Base-by-base conservation (phyloP, 2,329 filamentous ascomycete species). In the Arthrobotrys megalospora region DNA sequence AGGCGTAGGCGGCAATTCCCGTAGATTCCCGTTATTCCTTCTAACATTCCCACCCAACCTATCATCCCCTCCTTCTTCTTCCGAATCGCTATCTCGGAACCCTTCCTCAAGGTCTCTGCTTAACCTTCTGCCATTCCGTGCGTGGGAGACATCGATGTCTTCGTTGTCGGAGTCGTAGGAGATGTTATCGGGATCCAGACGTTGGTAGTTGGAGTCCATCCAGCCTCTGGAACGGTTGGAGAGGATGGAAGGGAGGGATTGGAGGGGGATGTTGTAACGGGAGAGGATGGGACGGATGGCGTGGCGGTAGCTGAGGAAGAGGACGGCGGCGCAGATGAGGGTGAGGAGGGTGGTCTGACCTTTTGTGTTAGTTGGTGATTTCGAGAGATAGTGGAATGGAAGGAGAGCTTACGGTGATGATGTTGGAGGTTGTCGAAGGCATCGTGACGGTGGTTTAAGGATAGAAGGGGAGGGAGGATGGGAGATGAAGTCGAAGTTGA, bases 301-400 rank as follows among this genome's bases (percentile, higher is more conserved):
- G 52, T 78, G 75, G 32, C 75, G 75, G 63, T 78, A 78, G 53
- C 67, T 78, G 43, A 78, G 67, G 55, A 78, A 78, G 67, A 78
- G 75, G 47, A 63, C 75, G 19, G 55, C 75, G 45, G 75, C 75
- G 75, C 75, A 78, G 47, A 72, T 69, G 24, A 78, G 62, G 45
- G 75, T 78, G n/a, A 78, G 41, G 36, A 78, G 67, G 50, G 75
- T 78, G 62, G 75, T 78, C 75, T 78, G 55, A 36, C 12, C 24
- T 70, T 41, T 53, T 47, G n/a, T 45, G 45, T n/a, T 5, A 19
- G 52, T 19, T 5, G 48, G n/a, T n/a, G 24, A 11, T 2, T 19
- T 19, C 41, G 52, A 5, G 19, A 11, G 48, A 19, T n/a, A 16
- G n/a, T 24, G 1, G 12, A 32, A 36, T 19, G 36, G 12, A n/a